These are phyloP conservation scores for Laetiporus sulphureus DNA, from an alignment of 1,284 basidiomycete species.

Conservation along the genomic window DNA sequence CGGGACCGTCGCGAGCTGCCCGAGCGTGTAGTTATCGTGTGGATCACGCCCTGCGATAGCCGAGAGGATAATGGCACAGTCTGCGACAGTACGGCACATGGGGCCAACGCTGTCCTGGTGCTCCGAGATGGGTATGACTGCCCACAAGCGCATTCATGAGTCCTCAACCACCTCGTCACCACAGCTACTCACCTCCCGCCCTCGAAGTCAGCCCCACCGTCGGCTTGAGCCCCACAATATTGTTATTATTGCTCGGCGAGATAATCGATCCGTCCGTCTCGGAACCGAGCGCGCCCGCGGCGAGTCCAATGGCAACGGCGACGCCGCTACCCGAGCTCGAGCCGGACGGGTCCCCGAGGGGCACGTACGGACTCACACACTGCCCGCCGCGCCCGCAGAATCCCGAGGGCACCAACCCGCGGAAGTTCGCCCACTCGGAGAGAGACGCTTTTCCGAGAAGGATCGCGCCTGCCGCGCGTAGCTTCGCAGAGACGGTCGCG, in stretches of 20 bases:
- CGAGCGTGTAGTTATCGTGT: constrained; percentile 37
- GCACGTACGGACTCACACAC: constrained; percentile 52
- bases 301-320: constrained; percentile 54
- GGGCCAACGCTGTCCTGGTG: constrained; percentile 47
- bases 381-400: constrained; percentile 67
- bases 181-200: constrained; percentile 32
- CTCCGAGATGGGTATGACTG: constrained; percentile 43
- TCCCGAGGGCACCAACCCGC: constrained; percentile 50
- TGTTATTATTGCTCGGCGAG: constrained; percentile 36
- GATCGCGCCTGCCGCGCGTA: constrained; percentile 63
- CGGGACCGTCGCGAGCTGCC: constrained; percentile 33
- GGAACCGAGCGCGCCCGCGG: constrained; percentile 51
- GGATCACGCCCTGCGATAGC: constrained; percentile 40
- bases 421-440: constrained; percentile 56
- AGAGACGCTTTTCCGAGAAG: constrained; percentile 64
- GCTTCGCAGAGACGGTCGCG: constrained; percentile 50
- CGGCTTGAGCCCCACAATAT: constrained; percentile 46
- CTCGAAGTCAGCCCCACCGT: constrained; percentile 45
- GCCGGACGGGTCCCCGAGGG: constrained; percentile 54
- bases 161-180: neutral
- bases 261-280: constrained; percentile 66
- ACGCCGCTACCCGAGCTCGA: constrained; percentile 63
- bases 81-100: constrained; percentile 40
- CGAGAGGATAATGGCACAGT: constrained; percentile 36
- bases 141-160: neutral